Evolutionary conservation across 495 filamentous ascomycete species (phyloP).

Genomic region (Hyaloscypha hepaticicola): DNA sequence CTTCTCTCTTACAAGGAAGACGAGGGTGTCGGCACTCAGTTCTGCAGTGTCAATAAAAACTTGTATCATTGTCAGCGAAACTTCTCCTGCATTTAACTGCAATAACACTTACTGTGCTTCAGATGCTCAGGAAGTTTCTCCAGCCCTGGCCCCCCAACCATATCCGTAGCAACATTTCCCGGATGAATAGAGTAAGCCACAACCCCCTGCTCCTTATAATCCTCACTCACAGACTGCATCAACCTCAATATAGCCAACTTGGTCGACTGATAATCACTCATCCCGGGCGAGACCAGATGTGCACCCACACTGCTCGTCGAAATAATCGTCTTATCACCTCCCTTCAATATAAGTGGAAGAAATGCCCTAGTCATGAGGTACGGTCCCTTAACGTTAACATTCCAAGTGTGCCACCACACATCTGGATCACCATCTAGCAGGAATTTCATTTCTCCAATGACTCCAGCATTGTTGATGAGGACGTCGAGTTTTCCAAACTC

Average conservation of each 20-base stretch:
- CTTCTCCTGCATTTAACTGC: slow-evolving; percentile 8
- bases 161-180: slow-evolving; percentile 47
- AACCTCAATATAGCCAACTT: slow-evolving; percentile 52
- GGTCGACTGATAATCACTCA: slow-evolving; percentile 43
- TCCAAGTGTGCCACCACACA: slow-evolving; percentile 40
- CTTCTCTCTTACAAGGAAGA: slow-evolving; percentile 47
- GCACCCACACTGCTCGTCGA: slow-evolving; percentile 47
- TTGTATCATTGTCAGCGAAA: slow-evolving; percentile 6
- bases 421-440: slow-evolving; percentile 37
- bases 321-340: slow-evolving; percentile 47
- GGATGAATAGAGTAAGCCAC: slow-evolving; percentile 50
- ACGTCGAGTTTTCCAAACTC: slow-evolving; percentile 50
- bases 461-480: slow-evolving; percentile 59
- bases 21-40: slow-evolving; percentile 46
- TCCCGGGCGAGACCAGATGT: slow-evolving; percentile 29
- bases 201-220: slow-evolving; percentile 48
- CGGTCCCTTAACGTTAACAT: slow-evolving; percentile 45
- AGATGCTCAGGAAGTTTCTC: slow-evolving; percentile 12
- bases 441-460: slow-evolving; percentile 35
- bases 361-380: slow-evolving; percentile 43
- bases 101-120: slow-evolving; percentile 6
- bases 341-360: slow-evolving; percentile 45
- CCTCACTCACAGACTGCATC: slow-evolving; percentile 43
- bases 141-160: slow-evolving; percentile 32
- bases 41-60: slow-evolving; percentile 46